Evolutionary conservation across 768 basidiomycete species (phyloP).

Genomic region (Lactarius akahatsu): DNA sequence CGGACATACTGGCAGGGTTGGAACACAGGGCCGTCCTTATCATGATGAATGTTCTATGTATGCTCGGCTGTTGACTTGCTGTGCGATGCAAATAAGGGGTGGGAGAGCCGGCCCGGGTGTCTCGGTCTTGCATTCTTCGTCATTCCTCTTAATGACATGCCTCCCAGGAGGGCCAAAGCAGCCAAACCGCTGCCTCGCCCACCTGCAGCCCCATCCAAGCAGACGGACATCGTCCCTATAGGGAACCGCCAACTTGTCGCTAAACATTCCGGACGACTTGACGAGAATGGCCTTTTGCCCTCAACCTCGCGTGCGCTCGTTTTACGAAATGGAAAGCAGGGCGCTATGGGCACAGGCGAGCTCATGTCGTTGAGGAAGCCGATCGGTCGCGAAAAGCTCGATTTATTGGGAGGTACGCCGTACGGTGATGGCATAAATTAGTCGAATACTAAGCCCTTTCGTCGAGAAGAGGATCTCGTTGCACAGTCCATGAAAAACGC

Average conservation of each 20-base stretch:
- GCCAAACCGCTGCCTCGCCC: slow-evolving; percentile 4
- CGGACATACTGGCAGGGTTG: no score
- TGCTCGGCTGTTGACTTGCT: no score
- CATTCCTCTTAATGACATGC: slow-evolving; percentile 15
- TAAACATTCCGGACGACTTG: slow-evolving; percentile 41
- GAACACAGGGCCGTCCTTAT: no score
- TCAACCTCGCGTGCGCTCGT: slow-evolving; percentile 72
- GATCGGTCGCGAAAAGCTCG: slow-evolving; percentile 76
- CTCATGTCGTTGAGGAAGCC: slow-evolving; percentile 56
- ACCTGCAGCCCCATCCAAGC: slow-evolving; percentile 15
- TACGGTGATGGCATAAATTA: slow-evolving; percentile 21
- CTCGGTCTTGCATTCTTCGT: neutral
- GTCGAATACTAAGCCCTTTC: slow-evolving; percentile 8
- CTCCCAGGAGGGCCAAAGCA: slow-evolving; percentile 29
- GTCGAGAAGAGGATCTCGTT: slow-evolving; percentile 61
- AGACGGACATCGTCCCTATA: slow-evolving; percentile 48
- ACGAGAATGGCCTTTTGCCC: slow-evolving; percentile 53
- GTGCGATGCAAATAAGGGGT: no score
- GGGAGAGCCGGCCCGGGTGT: neutral
- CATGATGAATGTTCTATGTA: no score
- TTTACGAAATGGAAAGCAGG: slow-evolving; percentile 73
- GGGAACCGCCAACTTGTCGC: slow-evolving; percentile 54
- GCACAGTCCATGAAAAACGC: slow-evolving; percentile 53
- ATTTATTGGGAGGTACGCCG: slow-evolving; percentile 67
- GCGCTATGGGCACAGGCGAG: slow-evolving; percentile 69